A percentile compares a stretch with the other conserved stretches of the same genome.
phyloP scores from a whole-genome alignment of 2,329 filamentous ascomycete species.

The Epicoccum nigrum region DNA sequence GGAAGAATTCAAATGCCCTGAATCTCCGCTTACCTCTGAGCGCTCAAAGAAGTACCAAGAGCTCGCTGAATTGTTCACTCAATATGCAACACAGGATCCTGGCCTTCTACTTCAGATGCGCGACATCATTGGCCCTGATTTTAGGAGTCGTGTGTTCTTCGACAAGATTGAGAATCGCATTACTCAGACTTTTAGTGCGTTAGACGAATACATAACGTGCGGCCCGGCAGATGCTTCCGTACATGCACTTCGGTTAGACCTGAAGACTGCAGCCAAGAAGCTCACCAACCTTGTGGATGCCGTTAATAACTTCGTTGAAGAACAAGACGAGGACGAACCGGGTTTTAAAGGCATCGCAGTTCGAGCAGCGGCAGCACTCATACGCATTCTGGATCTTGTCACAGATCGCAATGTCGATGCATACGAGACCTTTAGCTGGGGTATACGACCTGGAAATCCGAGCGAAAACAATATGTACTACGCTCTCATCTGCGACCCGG shows the following conservation, averaged over 20 bases:
- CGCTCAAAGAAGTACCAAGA: slow-evolving; percentile 41
- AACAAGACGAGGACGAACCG: slow-evolving; percentile 29
- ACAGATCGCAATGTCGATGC: slow-evolving; percentile 41
- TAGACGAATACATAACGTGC: slow-evolving; percentile 40
- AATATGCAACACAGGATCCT: slow-evolving; percentile 36
- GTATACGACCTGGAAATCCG: slow-evolving; percentile 32
- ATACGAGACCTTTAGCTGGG: slow-evolving; percentile 41
- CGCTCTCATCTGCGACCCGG: slow-evolving; percentile 34
- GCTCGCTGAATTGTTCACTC: slow-evolving; percentile 36
- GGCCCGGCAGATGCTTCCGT: slow-evolving; percentile 33
- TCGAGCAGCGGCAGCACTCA: slow-evolving; percentile 36
- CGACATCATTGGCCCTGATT: slow-evolving; percentile 38
- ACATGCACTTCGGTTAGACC: slow-evolving; percentile 33
- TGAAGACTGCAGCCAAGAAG: slow-evolving; percentile 39
- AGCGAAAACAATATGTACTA: slow-evolving; percentile 42
- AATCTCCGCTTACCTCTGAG: slow-evolving; percentile 34
- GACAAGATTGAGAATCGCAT: slow-evolving; percentile 43
- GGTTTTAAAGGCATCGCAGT: slow-evolving; percentile 31
- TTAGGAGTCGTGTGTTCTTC: slow-evolving; percentile 44
- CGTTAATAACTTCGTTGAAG: slow-evolving; percentile 36
- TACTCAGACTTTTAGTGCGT: slow-evolving; percentile 32
- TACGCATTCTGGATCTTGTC: slow-evolving; percentile 43
- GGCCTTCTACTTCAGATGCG: slow-evolving; percentile 37
- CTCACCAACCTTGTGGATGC: slow-evolving; percentile 35
- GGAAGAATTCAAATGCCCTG: slow-evolving; percentile 38